Base-by-base conservation (phyloP, 2,329 filamentous ascomycete species). In the Neonectria sp. region DNA sequence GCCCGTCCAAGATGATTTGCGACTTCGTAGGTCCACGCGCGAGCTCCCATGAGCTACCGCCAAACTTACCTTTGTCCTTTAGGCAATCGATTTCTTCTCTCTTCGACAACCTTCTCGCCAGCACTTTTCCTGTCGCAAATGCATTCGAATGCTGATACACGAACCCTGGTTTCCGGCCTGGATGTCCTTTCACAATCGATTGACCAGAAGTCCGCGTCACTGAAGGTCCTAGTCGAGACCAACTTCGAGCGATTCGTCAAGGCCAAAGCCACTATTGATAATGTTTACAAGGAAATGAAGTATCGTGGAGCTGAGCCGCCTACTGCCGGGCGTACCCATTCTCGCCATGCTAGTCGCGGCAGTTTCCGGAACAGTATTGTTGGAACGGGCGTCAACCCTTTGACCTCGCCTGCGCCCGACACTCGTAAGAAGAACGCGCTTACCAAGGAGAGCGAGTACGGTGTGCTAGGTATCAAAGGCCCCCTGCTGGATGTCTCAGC, bases 181-280 rank as follows among this genome's bases (percentile, higher is more conserved):
- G 93, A 97, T 73, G 91, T 93, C 66, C 89, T 99, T 24, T 96
- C 95, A 21, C 89, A 90, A 68, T 98, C 95, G 1, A 99, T 99
- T 76, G 96, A 98, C 76, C 94, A 98, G 82, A 99, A 99, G 81
- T 98, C 95, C 0, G 96, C 95, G 0, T 98, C 95, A 4, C 88
- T 99, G 68, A 99, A 99, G 79, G 93, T 97, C 12, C 88, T 99
- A 21, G 96, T 99, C 27, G 96, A 99, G 81, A 95, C 94, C 71
- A 99, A 99, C 80, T 99, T 99, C 78, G 97, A 99, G 82, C 92
- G 95, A 72, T 99, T 99, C 83, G 96, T 99, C 63, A 92, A 94
- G 70, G 96, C 96, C 49, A 99, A 99, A 81, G 94, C 95, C 21
- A 98, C 95, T 8, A 98, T 99, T 76, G 96, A 99, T 83, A 97